Evolutionary conservation across 176 grass and related monocot species (phyloP), one percentile per base, ranked within the genome.

Genomic region (Poa pratensis): DNA sequence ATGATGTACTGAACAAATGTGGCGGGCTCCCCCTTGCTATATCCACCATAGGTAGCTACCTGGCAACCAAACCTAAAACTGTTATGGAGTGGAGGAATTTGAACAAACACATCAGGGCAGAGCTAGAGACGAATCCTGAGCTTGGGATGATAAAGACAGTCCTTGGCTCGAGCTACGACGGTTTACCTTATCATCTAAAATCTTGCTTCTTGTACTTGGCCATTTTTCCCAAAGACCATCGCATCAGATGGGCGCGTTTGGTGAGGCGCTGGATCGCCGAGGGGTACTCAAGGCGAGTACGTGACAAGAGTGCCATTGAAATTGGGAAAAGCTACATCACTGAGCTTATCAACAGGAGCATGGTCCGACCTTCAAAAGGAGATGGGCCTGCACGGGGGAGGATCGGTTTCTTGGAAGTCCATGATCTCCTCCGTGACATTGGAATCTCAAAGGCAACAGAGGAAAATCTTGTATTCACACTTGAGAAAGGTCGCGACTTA

Each of bases 21-120:
- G 24, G 5, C 24, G 69, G 84, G 5, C 43, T 86, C 9, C 88
- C 88, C 12, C 50, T 90, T 24, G 88, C 88, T 22, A 86, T 90
- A 45, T 80, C 83, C 9, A 83, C 49, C 24, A 67, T 90, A 45
- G 84, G 70, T 20, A 79, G 88, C 39, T 53, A 64, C 49, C 39
- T 86, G 0, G 69, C 79, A 1, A 71, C 22, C 15, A 82, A 71
- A 73, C 61, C 37, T 1, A 77, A 78, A 62, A 83, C 26, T 3
- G 82, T 40, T 12, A n/a, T 1, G 26, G 78, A 79, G 63, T 86
- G 88, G 88, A 34, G 59, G 15, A 75, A 53, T 3, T 19, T 90
- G 67, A 39, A 86, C 37, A 62, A 45, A 1, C 46, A 61, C 0
- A 46, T 86, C 2, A 43, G 5, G 4, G 39, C 69, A 24, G 40